Conservation (phyloP, 2,329 filamentous ascomycete genomes). For the Aureobasidium sp. region DNA sequence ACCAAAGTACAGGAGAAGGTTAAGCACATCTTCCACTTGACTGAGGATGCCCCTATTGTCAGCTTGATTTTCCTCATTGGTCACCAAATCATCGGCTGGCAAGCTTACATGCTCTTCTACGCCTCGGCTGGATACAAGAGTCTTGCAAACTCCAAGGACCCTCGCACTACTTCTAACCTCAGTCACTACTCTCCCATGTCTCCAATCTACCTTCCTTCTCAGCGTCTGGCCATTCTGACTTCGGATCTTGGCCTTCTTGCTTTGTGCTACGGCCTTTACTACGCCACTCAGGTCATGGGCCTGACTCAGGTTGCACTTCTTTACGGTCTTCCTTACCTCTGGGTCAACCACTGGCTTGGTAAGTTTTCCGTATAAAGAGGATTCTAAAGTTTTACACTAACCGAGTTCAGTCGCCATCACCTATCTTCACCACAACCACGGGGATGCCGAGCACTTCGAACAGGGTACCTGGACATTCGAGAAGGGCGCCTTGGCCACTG, state of each 20-base stretch:
- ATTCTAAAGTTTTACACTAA: neutral
- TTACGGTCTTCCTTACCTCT: conserved; percentile 60
- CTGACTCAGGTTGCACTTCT: conserved; percentile 51
- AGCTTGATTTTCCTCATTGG: conserved; percentile 20
- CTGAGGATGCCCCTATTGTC: conserved; percentile 26
- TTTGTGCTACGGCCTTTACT: conserved; percentile 46
- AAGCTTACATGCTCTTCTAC: conserved; percentile 25
- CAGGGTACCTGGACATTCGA: conserved; percentile 55
- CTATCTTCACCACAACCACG: conserved; percentile 66
- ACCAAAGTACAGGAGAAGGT: conserved; percentile 10
- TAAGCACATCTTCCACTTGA: conserved; percentile 20
- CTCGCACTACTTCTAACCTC: conserved; percentile 56
- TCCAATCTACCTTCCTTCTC: conserved; percentile 39
- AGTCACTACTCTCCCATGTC: conserved; percentile 50
- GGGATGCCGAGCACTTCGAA: conserved; percentile 51
- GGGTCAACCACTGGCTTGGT: conserved; percentile 66
- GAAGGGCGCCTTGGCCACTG: conserved; percentile 55
- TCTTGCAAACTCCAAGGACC: conserved; percentile 19
- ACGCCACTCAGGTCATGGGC: conserved; percentile 48
- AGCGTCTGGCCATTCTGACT: conserved; percentile 44
- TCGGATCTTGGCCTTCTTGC: conserved; percentile 55
- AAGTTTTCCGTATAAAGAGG: conserved; percentile 25
- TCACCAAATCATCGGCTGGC: conserved; percentile 27
- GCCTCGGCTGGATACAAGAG: conserved; percentile 20
- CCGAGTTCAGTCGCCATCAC: conserved; percentile 58